Conservation (phyloP, 176 grass and related monocot species). For the Elaeis guineensis region DNA sequence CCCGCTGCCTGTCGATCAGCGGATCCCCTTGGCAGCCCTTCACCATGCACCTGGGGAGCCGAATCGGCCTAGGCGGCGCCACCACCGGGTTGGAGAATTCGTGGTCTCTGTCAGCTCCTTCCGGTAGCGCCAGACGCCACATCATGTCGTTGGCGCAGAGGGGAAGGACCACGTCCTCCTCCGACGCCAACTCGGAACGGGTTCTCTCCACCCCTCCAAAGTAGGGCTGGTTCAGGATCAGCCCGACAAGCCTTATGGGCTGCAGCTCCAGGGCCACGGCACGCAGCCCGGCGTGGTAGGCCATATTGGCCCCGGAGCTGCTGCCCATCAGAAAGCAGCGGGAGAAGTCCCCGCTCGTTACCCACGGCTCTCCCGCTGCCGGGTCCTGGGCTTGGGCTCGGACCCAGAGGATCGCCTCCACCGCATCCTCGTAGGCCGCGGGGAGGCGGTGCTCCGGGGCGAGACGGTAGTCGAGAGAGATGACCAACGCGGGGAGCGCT, state of each 20-base stretch:
- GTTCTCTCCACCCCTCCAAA: conserved; percentile 64
- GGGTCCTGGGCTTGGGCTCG: conserved; percentile 8
- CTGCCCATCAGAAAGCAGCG: conserved; percentile 66
- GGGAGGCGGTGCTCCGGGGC: conserved; percentile 70
- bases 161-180: conserved; percentile 53
- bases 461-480: conserved; percentile 69
- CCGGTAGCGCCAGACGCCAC: conserved; percentile 58
- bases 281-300: conserved; percentile 34
- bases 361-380: conserved; percentile 26
- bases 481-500: conserved; percentile 35
- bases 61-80: not conserved
- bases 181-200: conserved; percentile 40
- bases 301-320: conserved; percentile 92
- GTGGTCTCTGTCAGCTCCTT: conserved; percentile 48
- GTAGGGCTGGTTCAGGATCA: conserved; percentile 79
- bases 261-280: conserved; percentile 15
- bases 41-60: conserved; percentile 42
- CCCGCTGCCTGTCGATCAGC: conserved; percentile 52
- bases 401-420: conserved; percentile 56
- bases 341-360: conserved; percentile 43
- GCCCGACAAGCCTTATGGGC: conserved; percentile 17
- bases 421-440: conserved; percentile 66
- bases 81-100: conserved; percentile 57
- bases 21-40: conserved; percentile 56
- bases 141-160: conserved; percentile 62